Evolutionary conservation across 2,329 filamentous ascomycete species (phyloP), one percentile per base, ranked within the genome.

Genomic region (Fusarium tricinctum): DNA sequence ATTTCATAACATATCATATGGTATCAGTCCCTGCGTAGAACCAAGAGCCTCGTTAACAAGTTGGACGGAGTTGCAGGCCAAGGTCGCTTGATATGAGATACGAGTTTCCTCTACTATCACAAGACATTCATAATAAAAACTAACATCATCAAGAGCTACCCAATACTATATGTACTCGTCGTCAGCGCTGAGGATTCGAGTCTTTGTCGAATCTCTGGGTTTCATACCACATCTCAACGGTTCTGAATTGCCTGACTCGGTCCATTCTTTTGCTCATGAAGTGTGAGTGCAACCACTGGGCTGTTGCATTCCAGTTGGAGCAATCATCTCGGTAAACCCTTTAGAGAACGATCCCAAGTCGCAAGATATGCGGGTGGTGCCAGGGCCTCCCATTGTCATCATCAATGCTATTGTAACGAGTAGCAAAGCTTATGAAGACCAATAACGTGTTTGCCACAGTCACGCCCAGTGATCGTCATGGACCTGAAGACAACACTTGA

Each of bases 251-350:
- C 43, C 40, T 26, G 43, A 63, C 13, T 14, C 39, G n/a, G 46
- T 39, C 17, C 44, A 39, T 30, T 39, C 19, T 17, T 32, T 30
- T 47, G 20, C n/a, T 23, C 15, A 45, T 39, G 23, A 32, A 46
- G 30, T 43, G 42, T 48, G 19, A 60, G 48, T 44, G 32, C 52
- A 46, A 22, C 44, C 50, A 40, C 39, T 48, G 46, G 23, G 23
- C 26, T 56, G 17, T 50, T 49, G 45, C 48, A 40, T 68, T 68
- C 64, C 53, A 59, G 54, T 39, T 20, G 5, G 30, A 26, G 32
- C 13, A 46, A 46, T 45, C 35, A 48, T 40, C 26, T 46, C 49
- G 19, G 50, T 23, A 63, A 50, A 20, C 28, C 28, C 51, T 35
- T 32, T 23, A 26, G 12, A 43, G 14, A 39, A 7, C 15, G 12